Evolutionary conservation across 257 asterid genomes (phyloP), one percentile per base, ranked within the genome.

Genomic region (Solanum bukasovii): DNA sequence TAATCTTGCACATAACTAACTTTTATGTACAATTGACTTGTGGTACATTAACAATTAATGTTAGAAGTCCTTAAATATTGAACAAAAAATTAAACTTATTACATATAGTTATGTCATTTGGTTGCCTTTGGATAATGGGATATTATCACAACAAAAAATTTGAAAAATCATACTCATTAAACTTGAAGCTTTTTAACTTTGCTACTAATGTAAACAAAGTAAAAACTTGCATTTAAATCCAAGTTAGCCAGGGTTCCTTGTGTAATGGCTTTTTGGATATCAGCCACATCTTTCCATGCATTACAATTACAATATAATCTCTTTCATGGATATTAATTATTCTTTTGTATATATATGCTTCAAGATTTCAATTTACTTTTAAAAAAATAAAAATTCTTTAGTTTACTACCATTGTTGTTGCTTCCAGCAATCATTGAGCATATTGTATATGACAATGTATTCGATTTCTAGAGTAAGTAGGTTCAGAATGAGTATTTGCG

Each of bases 171-270:
- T 6, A 40, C 40, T 37, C 11, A 29, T 29, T n/a, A 70, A 86
- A 56, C 33, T 87, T 75, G 9, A 87, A 91, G 88, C 89, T 88
- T 89, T 87, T 59, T 89, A 82, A 29, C 92, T 91, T 93, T 92
- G 93, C 94, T 81, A 90, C 85, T 71, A 89, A 87, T 86, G 82
- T 88, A 91, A 92, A 91, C 92, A 93, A 87, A 90, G 92, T 85
- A 70, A 88, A 91, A 59, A 86, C 96, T 92, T 93, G 93, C 85
- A 94, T 91, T 94, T 83, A 34, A 91, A 87, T 94, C 90, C 92
- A 95, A 93, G 97, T 74, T 92, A 92, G 9, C 59, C 84, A 91
- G 92, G 67, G 40, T 11, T 67, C 77, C 89, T 82, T 59, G 78
- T 90, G 87, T 27, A 75, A 38, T 82, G 89, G 87, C 87, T 88